These are phyloP conservation scores for Euryodendron excelsum DNA, from an alignment of 148 eudicot genomes.

Conservation along the genomic window DNA sequence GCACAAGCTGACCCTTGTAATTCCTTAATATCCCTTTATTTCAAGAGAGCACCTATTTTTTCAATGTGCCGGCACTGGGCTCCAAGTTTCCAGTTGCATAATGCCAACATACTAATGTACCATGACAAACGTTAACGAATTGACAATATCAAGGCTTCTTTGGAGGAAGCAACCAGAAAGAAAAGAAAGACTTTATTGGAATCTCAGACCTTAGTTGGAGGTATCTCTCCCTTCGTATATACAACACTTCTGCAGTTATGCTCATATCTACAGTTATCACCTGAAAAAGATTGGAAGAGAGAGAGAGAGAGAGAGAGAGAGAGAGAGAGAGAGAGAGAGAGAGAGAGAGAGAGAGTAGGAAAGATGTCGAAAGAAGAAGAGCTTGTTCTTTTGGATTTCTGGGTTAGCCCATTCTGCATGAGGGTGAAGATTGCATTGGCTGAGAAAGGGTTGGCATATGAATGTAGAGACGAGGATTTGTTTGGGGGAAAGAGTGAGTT, in stretches of 20 bases:
- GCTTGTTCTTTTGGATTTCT: constrained; percentile 8
- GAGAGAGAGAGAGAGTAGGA: neutral
- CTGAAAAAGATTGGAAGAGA: neutral
- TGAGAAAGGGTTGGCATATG: constrained; percentile 6
- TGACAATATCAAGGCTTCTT: constrained; percentile 6
- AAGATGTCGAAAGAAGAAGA: constrained; percentile 7
- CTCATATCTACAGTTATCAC: neutral
- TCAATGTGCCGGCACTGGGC: neutral
- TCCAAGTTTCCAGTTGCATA: neutral
- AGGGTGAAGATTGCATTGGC: constrained; percentile 6
- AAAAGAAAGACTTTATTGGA: neutral
- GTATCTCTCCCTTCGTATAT: neutral
- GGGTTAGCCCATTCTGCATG: neutral
- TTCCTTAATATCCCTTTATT: neutral
- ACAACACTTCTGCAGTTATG: neutral
- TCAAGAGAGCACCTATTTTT: neutral
- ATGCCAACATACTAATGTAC: neutral
- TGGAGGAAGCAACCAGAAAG: neutral
- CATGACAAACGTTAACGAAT: neutral
- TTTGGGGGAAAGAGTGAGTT: constrained; percentile 8
- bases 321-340: neutral
- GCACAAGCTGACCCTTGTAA: too few species aligned
- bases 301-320: neutral
- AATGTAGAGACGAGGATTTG: constrained; percentile 12
- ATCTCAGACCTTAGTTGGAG: neutral